Base-by-base conservation (phyloP, 495 filamentous ascomycete genomes). In the Penicillium canescens region DNA sequence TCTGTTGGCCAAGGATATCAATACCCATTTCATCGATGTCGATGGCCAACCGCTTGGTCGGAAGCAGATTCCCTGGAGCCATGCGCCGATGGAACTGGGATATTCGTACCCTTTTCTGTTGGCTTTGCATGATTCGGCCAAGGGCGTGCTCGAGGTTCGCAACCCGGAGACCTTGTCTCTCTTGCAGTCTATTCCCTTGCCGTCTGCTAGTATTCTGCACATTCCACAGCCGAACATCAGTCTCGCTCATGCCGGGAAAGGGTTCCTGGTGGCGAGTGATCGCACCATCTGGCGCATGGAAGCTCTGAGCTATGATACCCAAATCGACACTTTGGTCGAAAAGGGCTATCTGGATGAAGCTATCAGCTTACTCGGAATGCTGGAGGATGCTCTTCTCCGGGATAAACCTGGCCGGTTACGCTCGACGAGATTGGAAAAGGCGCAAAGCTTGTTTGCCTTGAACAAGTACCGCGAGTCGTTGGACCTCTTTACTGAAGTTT, bases 31-130 rank as follows among this genome's bases (percentile, higher is more conserved):
- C 60, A 88, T 96, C 52, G 85, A 96, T 51, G 80, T 82, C 21
- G 80, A 91, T 7, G 95, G 92, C 1, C 91, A 90, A 52, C 79
- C 91, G 1, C 65, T 96, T 3, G 88, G 93, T 16, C 88, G 90
- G 62, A 80, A 89, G 38, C 93, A 97, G 70, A 84, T 98, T 24
- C 92, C 91, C 9, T 99, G 94, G 94, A 82, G 86, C 26, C 78
- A 84, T 46, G 92, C 92, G 1, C 95, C 94, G 2, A 92, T 96
- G 54, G 82, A 86, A 41, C 83, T 99, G 46, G 95, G 92, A 37
- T 98, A 96, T 63, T 95, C 90, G 38, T 97, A 99, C 62, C 94
- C 94, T 1, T 99, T 97, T 63, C 78, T 99, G 37, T 74, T 99
- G 35, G 89, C 92, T 3, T 77, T 99, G 4, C 93, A 96, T 63